Evolutionary conservation across 805 yeast species (phyloP).

Genomic region (Metschnikowia henanensis): DNA sequence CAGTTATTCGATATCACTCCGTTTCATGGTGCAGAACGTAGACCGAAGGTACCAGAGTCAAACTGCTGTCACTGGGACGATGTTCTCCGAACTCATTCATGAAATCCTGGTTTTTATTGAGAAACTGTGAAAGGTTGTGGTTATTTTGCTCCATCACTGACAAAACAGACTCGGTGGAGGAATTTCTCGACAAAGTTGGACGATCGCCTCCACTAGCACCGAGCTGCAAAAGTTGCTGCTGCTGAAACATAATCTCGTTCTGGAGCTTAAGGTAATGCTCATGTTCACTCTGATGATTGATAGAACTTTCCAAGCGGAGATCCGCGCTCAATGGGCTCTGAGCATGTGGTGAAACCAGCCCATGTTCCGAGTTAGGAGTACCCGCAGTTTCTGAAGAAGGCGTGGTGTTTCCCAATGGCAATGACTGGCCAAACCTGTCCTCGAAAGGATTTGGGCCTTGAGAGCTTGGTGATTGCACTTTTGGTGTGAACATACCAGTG

Average conservation of each 20-base stretch:
- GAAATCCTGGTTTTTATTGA: conserved; percentile 17
- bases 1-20: not conserved
- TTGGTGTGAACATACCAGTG: conserved; percentile 40
- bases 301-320: not conserved
- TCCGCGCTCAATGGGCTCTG: conserved; percentile 4
- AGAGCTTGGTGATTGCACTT: conserved; percentile 33
- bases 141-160: conserved; percentile 15
- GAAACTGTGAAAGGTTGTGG: conserved; percentile 14
- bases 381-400: conserved; percentile 2
- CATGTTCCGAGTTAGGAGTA: conserved; percentile 9
- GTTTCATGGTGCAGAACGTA: conserved; percentile 16
- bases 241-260: conserved; percentile 37
- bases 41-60: conserved; percentile 16
- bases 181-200: conserved; percentile 15
- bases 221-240: conserved; percentile 30
- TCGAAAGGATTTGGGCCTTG: conserved; percentile 41
- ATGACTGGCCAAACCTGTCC: conserved; percentile 20
- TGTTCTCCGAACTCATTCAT: conserved; percentile 13
- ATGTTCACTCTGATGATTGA: conserved; percentile 29
- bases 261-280: conserved; percentile 38
- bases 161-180: conserved; percentile 19
- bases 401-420: conserved; percentile 5
- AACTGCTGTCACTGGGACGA: conserved; percentile 9
- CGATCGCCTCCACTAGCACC: conserved; percentile 10
- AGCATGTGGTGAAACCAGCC: conserved; percentile 9